A percentile compares a stretch with the other conserved stretches of the same genome.
These are phyloP conservation scores for Starmerella apis DNA, from an alignment of 805 yeast species.

Conservation along the genomic window DNA sequence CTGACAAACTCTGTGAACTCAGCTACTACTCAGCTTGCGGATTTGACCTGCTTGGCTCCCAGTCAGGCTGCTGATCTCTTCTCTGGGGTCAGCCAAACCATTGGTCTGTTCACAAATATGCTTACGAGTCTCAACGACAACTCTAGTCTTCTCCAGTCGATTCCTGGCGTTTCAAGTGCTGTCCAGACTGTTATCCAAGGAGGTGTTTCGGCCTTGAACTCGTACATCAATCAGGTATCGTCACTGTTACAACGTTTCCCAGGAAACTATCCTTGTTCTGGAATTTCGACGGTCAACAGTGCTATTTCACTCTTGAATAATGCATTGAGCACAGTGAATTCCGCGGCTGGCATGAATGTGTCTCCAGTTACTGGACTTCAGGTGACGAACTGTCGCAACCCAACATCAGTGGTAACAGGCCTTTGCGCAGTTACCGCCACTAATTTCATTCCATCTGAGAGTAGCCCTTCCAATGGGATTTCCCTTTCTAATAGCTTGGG, in stretches of 20 bases:
- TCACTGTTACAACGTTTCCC: neutral
- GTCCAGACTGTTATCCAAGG: neutral
- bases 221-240: neutral
- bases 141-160: neutral
- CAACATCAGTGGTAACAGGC: neutral
- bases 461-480: neutral
- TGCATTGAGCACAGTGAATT: neutral
- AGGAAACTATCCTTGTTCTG: constrained; percentile 1
- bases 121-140: neutral
- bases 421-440: neutral
- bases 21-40: neutral
- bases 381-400: constrained; percentile 1
- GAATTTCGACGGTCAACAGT: neutral
- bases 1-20: neutral
- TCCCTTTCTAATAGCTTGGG: neutral
- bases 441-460: neutral
- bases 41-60: neutral
- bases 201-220: neutral
- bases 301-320: neutral
- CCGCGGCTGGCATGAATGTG: neutral
- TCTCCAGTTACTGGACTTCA: neutral
- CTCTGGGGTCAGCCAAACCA: neutral
- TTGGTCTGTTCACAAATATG: neutral
- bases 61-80: neutral
- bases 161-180: neutral